Base-by-base conservation (phyloP, 2,329 filamentous ascomycete genomes). In the Corinectria fuckeliana region DNA sequence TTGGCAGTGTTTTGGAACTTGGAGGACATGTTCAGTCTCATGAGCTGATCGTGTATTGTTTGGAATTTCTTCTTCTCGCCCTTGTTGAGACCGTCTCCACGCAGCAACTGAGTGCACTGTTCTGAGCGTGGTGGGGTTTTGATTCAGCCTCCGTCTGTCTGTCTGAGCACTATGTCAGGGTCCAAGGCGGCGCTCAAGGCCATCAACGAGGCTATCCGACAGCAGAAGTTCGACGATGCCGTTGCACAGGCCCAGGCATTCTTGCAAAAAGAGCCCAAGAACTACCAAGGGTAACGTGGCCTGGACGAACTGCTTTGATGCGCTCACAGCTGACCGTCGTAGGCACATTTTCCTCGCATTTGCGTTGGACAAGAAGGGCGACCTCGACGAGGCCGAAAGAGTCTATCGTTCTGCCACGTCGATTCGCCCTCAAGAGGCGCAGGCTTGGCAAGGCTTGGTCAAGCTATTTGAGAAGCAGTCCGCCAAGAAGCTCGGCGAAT, bases 381-480 rank as follows among this genome's bases (percentile, higher is more conserved):
- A 88, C 61, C 77, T 84, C 7, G 87, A 90, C 6, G 89, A 92
- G 38, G 88, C 95, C 0, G 93, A 95, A 68, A 85, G 83, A 30
- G 86, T 88, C 1, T 98, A 98, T 75, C 81, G 84, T 38, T 81
- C 85, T 28, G 95, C 94, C 1, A 86, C 90, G 5, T 81, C 82
- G 18, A 80, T 92, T 61, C 93, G 92, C 64, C 86, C 88, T 1
- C 81, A 86, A 16, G 93, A 97, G 67, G 80, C 87, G n/a, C 91
- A 94, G 69, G 91, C 91, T 65, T 98, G 92, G 92, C 91, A 97
- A 73, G 95, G 95, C 1, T 81, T 99, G 44, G 85, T 95, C 74
- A 91, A 89, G 70, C 77, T 98, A 26, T 97, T 92, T 73, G 92
- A 97, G 77, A 90, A 87, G 68, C 90, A 93, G 71, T 88, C 86